Conservation (phyloP, 23 red algal genomes). For the Agarophyton chilense region DNA sequence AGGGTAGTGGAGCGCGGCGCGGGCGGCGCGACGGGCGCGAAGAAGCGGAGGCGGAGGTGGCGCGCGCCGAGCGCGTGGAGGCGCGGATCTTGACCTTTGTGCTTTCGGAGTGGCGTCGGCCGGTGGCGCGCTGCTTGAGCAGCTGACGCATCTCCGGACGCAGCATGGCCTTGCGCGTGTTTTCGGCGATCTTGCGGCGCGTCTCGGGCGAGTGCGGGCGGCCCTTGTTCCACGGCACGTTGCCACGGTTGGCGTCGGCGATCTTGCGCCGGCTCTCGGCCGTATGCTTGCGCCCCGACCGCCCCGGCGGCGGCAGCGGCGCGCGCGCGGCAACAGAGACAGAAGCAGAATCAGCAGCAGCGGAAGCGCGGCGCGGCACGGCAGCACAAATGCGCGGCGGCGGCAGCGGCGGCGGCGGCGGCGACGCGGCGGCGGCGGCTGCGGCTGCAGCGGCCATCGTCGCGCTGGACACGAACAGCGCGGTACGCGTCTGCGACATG, state of each 20-base stretch:
- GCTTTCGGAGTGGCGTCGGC: constrained; percentile 43
- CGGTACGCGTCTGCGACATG: background rate
- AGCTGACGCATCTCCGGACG: constrained; percentile 54
- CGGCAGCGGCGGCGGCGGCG: background rate
- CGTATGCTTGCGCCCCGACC: constrained; percentile 36
- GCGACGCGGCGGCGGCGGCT: background rate
- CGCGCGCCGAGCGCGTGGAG: background rate
- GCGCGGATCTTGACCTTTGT: constrained; percentile 71
- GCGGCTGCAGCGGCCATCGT: too few species aligned
- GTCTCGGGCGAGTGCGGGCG: constrained; percentile 83
- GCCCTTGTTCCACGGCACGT: constrained; percentile 95
- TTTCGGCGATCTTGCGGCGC: constrained; percentile 76
- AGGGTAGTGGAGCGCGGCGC: background rate
- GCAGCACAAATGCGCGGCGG: too few species aligned
- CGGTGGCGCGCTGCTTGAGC: constrained; percentile 20
- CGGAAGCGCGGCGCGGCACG: background rate
- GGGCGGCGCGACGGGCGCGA: background rate
- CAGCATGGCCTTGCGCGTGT: constrained; percentile 68
- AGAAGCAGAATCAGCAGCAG: background rate
- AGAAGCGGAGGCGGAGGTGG: background rate
- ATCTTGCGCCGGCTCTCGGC: constrained; percentile 77
- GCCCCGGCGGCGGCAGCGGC: background rate
- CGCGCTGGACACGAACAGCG: background rate
- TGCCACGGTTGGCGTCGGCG: constrained; percentile 72
- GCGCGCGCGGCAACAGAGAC: background rate